Evolutionary conservation across 208 protist species (phyloP).

Genomic region (Acanthamoeba culbertsoni): DNA sequence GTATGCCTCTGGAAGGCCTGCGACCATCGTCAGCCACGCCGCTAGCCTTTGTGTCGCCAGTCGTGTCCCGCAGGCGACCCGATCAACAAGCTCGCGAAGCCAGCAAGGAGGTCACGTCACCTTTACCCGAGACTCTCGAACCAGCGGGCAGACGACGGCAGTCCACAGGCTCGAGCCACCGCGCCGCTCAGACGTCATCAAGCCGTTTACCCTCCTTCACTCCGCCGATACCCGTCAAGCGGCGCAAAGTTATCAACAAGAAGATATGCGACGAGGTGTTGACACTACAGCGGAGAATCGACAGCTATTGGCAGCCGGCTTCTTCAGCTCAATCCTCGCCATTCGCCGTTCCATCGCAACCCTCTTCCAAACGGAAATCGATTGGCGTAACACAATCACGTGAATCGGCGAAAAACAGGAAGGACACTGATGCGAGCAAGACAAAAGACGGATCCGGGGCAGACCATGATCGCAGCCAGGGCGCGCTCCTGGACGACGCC

Average conservation of each 20-base stretch:
- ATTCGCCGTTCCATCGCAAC: not conserved
- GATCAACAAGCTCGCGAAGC: no score
- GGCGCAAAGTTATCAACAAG: not conserved
- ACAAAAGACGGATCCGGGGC: no score
- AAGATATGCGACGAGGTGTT: slow-evolving; percentile 49
- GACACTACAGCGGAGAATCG: not conserved
- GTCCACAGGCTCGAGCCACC: not conserved
- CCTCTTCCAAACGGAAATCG: not conserved
- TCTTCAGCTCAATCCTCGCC: not conserved
- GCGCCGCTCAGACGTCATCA: not conserved
- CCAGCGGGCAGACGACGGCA: not conserved
- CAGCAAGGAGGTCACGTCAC: no score
- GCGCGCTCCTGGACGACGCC: no score
- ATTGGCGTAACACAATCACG: not conserved
- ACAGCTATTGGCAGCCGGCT: not conserved
- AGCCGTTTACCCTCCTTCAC: not conserved
- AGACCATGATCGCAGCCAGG: no score
- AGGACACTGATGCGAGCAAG: no score
- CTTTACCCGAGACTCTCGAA: not conserved
- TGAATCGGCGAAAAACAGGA: not conserved
- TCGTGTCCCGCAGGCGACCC: not conserved
- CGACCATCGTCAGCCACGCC: not conserved
- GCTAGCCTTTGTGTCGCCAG: not conserved
- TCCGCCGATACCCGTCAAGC: slow-evolving; percentile 7
- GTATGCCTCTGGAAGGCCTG: not conserved